Evolutionary conservation across 352 stramenopile genomes (phyloP).

Genomic region (Phytophthora rubi): DNA sequence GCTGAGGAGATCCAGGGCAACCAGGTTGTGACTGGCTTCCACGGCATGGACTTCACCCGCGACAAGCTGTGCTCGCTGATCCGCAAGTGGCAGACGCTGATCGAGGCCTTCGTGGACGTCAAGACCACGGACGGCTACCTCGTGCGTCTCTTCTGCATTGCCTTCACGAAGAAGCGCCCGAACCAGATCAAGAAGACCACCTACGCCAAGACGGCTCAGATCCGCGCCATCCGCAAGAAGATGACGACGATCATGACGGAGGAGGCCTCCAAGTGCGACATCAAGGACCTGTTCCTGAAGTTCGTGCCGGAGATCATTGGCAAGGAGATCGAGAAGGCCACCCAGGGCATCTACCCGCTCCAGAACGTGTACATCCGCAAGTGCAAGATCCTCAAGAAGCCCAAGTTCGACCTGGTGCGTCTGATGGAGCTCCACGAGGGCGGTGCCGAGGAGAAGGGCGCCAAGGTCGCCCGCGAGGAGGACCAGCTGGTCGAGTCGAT

Average conservation of each 20-base stretch:
- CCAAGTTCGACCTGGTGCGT: conserved; percentile 99
- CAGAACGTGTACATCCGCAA: conserved; percentile 99
- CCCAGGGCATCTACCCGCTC: conserved; percentile 98
- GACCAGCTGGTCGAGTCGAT: conserved; percentile 90
- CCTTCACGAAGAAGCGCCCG: conserved; percentile 99
- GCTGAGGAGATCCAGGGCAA: conserved; percentile 97
- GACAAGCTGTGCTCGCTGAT: conserved; percentile 99
- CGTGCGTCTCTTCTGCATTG: conserved; percentile 99
- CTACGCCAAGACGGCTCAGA: conserved; percentile 98
- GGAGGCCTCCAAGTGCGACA: conserved; percentile 97
- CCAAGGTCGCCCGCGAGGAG: conserved; percentile 89
- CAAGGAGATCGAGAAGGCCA: conserved; percentile 98
- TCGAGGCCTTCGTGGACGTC: conserved; percentile 99
- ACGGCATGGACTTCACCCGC: conserved; percentile 95
- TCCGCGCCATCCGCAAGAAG: conserved; percentile 98
- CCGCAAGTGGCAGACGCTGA: conserved; percentile 99
- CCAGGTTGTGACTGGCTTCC: conserved; percentile 88
- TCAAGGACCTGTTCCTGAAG: conserved; percentile 99
- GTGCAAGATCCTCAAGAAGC: conserved; percentile 99
- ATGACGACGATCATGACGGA: conserved; percentile 99
- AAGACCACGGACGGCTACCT: conserved; percentile 99
- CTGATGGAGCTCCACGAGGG: conserved; percentile 99
- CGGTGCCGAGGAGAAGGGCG: conserved; percentile 91
- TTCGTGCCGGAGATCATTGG: conserved; percentile 98
- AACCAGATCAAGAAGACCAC: conserved; percentile 99